phyloP scores from a whole-genome alignment of 768 basidiomycete genomes.

The Mycena galopus region DNA sequence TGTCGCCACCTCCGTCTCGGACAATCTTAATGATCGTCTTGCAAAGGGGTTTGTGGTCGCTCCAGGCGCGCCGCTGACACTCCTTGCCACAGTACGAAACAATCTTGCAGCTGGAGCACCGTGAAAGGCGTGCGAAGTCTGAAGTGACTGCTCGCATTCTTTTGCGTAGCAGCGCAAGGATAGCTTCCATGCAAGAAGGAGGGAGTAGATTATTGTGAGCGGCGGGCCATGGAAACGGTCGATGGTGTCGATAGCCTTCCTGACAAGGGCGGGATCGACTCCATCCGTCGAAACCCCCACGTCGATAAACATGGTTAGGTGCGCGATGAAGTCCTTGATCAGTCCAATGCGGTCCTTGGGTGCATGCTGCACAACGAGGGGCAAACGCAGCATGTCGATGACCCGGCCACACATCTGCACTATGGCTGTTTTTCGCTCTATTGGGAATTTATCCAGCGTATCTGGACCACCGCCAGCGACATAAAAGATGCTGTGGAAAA shows the following conservation, averaged over 20 bases:
- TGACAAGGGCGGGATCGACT: not conserved
- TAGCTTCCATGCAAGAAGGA: conserved; percentile 11
- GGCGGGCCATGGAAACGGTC: conserved; percentile 7
- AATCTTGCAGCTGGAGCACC: conserved; percentile 5
- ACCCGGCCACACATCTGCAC: conserved; percentile 10
- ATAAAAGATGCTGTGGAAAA: conserved; percentile 3
- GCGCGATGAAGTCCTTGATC: not conserved
- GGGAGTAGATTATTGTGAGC: not conserved
- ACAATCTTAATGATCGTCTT: not conserved
- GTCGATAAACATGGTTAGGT: not conserved
- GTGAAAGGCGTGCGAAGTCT: conserved; percentile 12
- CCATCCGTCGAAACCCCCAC: not conserved
- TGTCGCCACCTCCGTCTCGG: conserved; percentile 12
- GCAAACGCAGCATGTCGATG: not conserved
- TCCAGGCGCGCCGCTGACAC: conserved; percentile 6
- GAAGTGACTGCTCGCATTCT: conserved; percentile 10
- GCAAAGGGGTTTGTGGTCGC: conserved; percentile 8
- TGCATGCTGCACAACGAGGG: not conserved
- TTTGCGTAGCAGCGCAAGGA: conserved; percentile 13
- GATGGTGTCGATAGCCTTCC: not conserved
- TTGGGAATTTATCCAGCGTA: not conserved
- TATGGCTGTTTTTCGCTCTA: not conserved
- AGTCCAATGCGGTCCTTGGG: not conserved
- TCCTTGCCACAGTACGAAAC: conserved; percentile 8
- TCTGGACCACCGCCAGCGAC: not conserved